These are phyloP conservation scores for Musa itinerans DNA, from an alignment of 176 grass and related monocot genomes.

Conservation along the genomic window DNA sequence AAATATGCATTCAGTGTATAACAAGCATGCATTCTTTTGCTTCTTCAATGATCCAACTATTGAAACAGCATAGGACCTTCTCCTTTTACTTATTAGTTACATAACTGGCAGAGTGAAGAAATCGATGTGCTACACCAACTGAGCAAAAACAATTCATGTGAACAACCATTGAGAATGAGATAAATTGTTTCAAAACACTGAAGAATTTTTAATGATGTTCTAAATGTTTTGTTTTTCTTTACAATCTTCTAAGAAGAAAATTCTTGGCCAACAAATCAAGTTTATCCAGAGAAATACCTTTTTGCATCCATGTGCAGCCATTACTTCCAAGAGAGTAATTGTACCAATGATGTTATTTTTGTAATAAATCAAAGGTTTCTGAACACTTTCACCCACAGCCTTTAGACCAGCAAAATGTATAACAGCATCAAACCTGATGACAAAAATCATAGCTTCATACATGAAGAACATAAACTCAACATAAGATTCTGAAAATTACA, in stretches of 20 bases:
- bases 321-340: conserved; percentile 15
- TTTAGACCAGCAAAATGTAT: conserved; percentile 14
- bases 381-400: conserved; percentile 13
- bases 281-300: background rate
- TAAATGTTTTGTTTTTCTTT: background rate
- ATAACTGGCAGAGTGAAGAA: no score
- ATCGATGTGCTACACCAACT: no score
- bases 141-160: no score
- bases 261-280: background rate
- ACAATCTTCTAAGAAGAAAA: background rate
- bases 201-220: background rate
- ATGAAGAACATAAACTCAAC: background rate
- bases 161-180: no score
- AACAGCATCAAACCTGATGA: conserved; percentile 3
- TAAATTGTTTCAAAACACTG: no score
- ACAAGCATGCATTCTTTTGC: background rate
- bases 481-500: background rate
- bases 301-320: conserved; percentile 10
- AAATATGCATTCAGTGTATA: background rate
- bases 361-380: conserved; percentile 12
- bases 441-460: background rate
- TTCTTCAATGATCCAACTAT: background rate
- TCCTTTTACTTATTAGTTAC: background rate
- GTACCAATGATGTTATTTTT: conserved; percentile 9
- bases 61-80: background rate